Conservation (phyloP, 2,329 filamentous ascomycete species). For the Stachybotrys chlorohalonatus region DNA sequence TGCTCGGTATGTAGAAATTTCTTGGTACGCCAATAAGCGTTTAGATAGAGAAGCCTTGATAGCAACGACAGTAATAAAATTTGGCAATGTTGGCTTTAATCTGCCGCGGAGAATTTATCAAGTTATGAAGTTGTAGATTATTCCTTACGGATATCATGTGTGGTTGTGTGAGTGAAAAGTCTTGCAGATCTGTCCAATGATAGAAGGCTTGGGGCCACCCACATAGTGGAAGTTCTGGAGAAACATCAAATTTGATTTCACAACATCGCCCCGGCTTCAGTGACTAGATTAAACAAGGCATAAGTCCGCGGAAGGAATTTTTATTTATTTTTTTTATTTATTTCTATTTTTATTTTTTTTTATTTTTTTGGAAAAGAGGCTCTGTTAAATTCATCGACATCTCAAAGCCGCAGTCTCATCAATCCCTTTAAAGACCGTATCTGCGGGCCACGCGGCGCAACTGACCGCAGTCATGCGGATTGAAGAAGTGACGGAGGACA, state of each 20-base stretch:
- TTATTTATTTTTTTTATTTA: no score
- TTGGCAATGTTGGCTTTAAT: no score
- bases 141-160: no score
- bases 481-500: conserved; percentile 32
- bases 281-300: not conserved
- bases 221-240: conserved; percentile 3
- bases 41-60: not conserved
- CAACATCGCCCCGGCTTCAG: not conserved
- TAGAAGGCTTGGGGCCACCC: not conserved
- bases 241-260: not conserved
- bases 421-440: no score
- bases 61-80: no score
- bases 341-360: no score
- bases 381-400: no score
- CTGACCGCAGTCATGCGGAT: conserved; percentile 23
- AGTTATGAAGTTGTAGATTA: no score
- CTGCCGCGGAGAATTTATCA: no score
- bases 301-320: not conserved
- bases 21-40: not conserved
- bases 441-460: no score
- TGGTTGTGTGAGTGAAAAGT: not conserved
- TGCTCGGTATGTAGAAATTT: not conserved
- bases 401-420: no score
- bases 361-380: no score
- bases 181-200: not conserved